These are phyloP conservation scores for Aspergillus eucalypticola DNA, from an alignment of 2,329 filamentous ascomycete genomes.

Conservation along the genomic window DNA sequence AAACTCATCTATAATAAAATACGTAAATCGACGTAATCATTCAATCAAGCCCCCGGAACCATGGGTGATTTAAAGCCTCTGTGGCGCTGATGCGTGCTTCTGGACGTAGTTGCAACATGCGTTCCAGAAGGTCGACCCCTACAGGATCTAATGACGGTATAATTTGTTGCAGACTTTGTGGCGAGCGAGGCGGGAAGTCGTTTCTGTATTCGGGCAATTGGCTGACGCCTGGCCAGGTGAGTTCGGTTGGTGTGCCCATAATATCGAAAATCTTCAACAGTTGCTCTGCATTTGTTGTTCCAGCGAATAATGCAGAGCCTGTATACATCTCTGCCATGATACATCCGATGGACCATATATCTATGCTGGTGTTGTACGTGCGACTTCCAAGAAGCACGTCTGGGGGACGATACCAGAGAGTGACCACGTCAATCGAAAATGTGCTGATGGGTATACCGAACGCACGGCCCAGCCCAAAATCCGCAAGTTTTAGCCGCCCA, in stretches of 20 bases:
- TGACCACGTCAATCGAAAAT: constrained; percentile 95
- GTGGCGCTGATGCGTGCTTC: constrained; percentile 83
- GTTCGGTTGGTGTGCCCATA: constrained; percentile 92
- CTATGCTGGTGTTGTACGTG: constrained; percentile 95
- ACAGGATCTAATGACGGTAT: constrained; percentile 80
- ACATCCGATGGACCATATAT: constrained; percentile 95
- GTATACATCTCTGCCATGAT: constrained; percentile 99
- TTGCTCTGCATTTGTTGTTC: constrained; percentile 94
- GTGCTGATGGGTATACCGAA: constrained; percentile 97
- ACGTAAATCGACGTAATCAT: too few species aligned
- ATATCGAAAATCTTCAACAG: constrained; percentile 91
- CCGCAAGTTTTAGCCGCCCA: constrained; percentile 83
- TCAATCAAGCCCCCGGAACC: constrained; percentile 59
- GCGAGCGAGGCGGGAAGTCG: constrained; percentile 86
- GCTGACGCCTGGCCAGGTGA: constrained; percentile 87
- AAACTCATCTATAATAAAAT: too few species aligned
- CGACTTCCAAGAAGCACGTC: constrained; percentile 86
- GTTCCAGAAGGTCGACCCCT: constrained; percentile 78
- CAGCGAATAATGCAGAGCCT: constrained; percentile 84
- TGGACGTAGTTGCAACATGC: constrained; percentile 84
- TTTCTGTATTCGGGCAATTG: constrained; percentile 92
- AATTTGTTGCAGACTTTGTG: constrained; percentile 79
- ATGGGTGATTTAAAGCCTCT: constrained; percentile 80
- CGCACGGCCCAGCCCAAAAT: constrained; percentile 87
- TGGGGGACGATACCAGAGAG: constrained; percentile 90